These are phyloP conservation scores for Canavalia ensiformis DNA, from an alignment of 306 rosid species.

Conservation along the genomic window DNA sequence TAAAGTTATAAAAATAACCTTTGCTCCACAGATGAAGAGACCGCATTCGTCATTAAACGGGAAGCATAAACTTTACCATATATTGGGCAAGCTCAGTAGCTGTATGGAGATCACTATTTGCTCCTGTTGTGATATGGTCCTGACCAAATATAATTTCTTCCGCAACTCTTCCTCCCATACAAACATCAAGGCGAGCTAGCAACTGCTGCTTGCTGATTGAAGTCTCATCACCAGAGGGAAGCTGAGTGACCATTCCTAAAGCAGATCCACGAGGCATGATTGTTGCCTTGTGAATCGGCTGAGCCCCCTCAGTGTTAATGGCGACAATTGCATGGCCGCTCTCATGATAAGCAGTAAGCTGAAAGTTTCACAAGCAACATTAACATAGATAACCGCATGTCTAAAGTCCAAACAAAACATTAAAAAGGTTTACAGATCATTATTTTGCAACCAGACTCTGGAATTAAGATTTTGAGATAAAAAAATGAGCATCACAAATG, in stretches of 20 bases:
- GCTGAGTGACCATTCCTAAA: slow-evolving; percentile 93
- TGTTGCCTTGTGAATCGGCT: slow-evolving; percentile 90
- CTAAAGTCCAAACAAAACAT: not conserved
- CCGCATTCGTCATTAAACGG: slow-evolving; percentile 1
- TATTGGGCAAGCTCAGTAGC: slow-evolving; percentile 89
- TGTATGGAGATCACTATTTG: slow-evolving; percentile 84
- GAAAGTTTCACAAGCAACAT: slow-evolving; percentile 42
- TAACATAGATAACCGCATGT: not conserved
- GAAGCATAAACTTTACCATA: slow-evolving; percentile 63
- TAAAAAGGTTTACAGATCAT: slow-evolving; percentile 1
- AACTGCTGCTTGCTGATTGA: slow-evolving; percentile 87
- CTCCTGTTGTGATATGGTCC: slow-evolving; percentile 84
- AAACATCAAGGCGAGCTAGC: slow-evolving; percentile 87
- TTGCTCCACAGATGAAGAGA: not conserved
- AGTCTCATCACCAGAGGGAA: slow-evolving; percentile 79
- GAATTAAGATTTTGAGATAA: not conserved
- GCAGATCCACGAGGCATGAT: slow-evolving; percentile 94
- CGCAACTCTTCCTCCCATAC: slow-evolving; percentile 96
- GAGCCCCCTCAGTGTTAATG: slow-evolving; percentile 83
- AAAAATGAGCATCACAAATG: not conserved
- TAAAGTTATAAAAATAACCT: slow-evolving; percentile 9
- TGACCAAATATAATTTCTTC: slow-evolving; percentile 85
- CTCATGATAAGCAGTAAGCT: slow-evolving; percentile 96
- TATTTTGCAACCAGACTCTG: not conserved
- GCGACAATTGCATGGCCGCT: slow-evolving; percentile 95